A percentile compares a stretch with the other conserved stretches of the same genome.
These are phyloP conservation scores for Trichophyton mentagrophytes DNA, from an alignment of 2,329 filamentous ascomycete genomes.

Conservation along the genomic window DNA sequence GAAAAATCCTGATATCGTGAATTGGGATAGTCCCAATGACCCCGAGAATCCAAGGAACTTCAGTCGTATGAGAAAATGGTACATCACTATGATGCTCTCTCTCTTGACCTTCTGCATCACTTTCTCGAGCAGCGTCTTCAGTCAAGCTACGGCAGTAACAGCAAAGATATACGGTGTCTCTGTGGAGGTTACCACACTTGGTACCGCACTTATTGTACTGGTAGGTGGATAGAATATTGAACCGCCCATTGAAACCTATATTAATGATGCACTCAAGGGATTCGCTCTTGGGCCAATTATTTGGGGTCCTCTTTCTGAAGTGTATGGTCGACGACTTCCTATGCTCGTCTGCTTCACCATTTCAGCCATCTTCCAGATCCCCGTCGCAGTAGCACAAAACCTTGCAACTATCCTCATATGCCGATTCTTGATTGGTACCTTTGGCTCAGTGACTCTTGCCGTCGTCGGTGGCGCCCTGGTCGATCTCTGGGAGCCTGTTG, in stretches of 20 bases:
- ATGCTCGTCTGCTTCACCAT: conserved; percentile 38
- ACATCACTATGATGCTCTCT: conserved; percentile 31
- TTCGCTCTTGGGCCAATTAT: conserved; percentile 30
- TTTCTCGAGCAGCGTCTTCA: conserved; percentile 37
- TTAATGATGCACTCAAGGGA: conserved; percentile 14
- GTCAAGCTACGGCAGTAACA: conserved; percentile 30
- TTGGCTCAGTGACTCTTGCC: conserved; percentile 39
- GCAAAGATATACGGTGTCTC: conserved; percentile 35
- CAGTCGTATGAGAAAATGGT: conserved; percentile 35
- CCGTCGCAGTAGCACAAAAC: conserved; percentile 42
- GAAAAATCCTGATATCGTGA: conserved; percentile 42
- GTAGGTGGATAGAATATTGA: neutral
- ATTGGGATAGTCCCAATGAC: conserved; percentile 63
- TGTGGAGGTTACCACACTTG: conserved; percentile 37
- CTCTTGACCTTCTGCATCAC: conserved; percentile 37
- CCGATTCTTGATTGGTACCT: conserved; percentile 43
- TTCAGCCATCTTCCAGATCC: conserved; percentile 44
- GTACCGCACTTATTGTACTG: conserved; percentile 39
- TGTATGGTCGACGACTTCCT: conserved; percentile 39
- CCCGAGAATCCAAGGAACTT: conserved; percentile 62
- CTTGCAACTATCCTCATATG: conserved; percentile 42
- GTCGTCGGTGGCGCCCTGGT: conserved; percentile 39
- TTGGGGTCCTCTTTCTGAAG: conserved; percentile 35
- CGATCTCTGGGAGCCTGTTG: conserved; percentile 39
- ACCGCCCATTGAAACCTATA: neutral